Base-by-base conservation (phyloP, 352 stramenopile species). In the Phytopythium kandeliae region DNA sequence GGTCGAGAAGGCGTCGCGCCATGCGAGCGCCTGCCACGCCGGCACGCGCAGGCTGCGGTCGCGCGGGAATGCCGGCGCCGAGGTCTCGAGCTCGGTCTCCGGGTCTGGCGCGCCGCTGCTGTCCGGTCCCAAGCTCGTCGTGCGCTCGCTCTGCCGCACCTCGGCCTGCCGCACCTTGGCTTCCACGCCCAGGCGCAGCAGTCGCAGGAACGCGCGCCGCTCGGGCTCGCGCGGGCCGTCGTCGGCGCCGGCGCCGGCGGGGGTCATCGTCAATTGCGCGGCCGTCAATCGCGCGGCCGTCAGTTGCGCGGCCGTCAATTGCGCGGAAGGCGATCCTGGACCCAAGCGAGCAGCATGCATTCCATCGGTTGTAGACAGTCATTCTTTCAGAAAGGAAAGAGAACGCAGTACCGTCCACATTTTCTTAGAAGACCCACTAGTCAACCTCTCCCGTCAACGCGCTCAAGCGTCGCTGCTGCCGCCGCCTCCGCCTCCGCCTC, bases 1-100 rank as follows among this genome's bases (percentile, higher is more conserved):
- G 54, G 78, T 82, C 11, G 78, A 81, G 59, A 79, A 83, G 38
- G 65, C 71, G 40, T 92, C 77, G 12, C 84, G 75, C 81, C 84
- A 92, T 35, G 68, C 69, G 24, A 95, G 75, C 51, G 81, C 80
- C 48, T 78, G 76, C 80, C 81, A 92, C 26, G 67, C 60, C 22
- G 47, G 44, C 45, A 67, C 38, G 46, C 17, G 31, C 43, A 12
- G 38, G 17, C 3, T 11, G 1, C 15, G 11, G 5, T 19, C 30
- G 26, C 30, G 26, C 31, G 47, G 21, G 19, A 43, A 44, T 6
- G 31, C 33, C 28, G 28, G 24, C 34, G 53, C n/a, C 52, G 13
- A 33, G 19, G 31, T 22, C 28, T 43, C 52, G 11, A 28, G 12
- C 19, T 53, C 47, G 21, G 5, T 17, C 7, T 38, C 25, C 7